phyloP scores from a whole-genome alignment of 2,329 filamentous ascomycete genomes.

The Fusarium subglutinans region DNA sequence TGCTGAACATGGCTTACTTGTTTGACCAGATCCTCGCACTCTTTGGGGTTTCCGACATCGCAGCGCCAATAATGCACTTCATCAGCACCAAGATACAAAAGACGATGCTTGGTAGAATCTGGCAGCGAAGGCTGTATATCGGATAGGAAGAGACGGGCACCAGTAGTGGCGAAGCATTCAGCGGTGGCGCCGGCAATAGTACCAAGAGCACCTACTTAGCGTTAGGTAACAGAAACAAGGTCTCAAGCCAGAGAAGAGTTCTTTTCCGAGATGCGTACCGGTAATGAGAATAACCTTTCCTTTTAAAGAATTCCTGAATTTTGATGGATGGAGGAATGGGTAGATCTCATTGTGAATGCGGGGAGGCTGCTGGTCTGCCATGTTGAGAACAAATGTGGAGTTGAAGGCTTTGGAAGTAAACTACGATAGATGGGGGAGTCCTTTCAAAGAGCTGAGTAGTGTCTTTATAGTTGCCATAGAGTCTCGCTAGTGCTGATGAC shows the following conservation, averaged over 20 bases:
- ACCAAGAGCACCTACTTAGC: neutral
- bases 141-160: neutral
- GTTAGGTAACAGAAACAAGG: neutral
- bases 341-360: neutral
- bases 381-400: neutral
- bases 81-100: neutral
- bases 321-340: neutral
- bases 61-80: neutral
- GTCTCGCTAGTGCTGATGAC: too few relatives aligned
- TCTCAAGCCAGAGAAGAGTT: neutral
- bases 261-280: accelerated
- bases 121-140: neutral
- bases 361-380: neutral
- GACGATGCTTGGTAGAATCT: neutral
- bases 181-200: neutral
- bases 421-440: neutral
- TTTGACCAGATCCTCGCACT: neutral
- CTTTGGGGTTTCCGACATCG: neutral
- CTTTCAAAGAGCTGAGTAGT: neutral
- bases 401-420: too few relatives aligned
- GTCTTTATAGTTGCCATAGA: neutral
- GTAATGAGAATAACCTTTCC: neutral
- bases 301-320: neutral
- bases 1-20: neutral
- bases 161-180: neutral